Evolutionary conservation across 2,329 filamentous ascomycete genomes (phyloP), one percentile per base, ranked within the genome.

Genomic region (Colletotrichum echinochloae): DNA sequence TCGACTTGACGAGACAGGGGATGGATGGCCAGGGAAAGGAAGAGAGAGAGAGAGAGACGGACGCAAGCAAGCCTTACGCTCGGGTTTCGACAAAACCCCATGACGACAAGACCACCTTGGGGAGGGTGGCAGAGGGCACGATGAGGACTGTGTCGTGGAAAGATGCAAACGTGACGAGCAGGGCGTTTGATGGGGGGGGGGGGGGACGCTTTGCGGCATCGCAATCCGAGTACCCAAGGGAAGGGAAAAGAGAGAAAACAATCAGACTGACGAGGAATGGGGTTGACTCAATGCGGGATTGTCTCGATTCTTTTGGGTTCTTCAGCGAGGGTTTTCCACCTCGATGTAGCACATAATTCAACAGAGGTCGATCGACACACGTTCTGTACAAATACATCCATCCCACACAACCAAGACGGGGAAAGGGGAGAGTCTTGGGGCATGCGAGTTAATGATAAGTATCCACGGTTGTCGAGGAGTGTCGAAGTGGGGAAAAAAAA

Each of bases 71-170:
- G 3, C 18, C 41, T 44, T 44, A 3, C 41, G 18, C 18, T n/a
- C 20, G 41, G 41, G 41, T 9, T n/a, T 23, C 20, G 44, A 41
- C 18, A 8, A 11, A 41, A 20, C 39, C 2, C 30, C 18, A 56
- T 67, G 65, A 64, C 65, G 60, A 67, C 65, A 67, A 41, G 26
- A 1, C 16, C 5, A 12, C 48, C 1, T 3, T 11, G 48, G n/a
- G 7, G 12, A 14, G 41, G 44, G 3, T 30, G 44, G 44, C 44
- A 46, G 7, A 28, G 48, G 48, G 49, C 26, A 51, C 14, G 44
- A 23, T 23, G 44, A 12, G 44, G 23, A 46, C 44, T 23, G 44
- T 44, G 20, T 23, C 20, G 44, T 23, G 44, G n/a, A 46, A n/a
- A n/a, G 20, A 46, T 12, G 44, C 44, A 46, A 46, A 46, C 44